Base-by-base conservation (phyloP, 2,329 filamentous ascomycete species). In the Alternaria brassicicola region DNA sequence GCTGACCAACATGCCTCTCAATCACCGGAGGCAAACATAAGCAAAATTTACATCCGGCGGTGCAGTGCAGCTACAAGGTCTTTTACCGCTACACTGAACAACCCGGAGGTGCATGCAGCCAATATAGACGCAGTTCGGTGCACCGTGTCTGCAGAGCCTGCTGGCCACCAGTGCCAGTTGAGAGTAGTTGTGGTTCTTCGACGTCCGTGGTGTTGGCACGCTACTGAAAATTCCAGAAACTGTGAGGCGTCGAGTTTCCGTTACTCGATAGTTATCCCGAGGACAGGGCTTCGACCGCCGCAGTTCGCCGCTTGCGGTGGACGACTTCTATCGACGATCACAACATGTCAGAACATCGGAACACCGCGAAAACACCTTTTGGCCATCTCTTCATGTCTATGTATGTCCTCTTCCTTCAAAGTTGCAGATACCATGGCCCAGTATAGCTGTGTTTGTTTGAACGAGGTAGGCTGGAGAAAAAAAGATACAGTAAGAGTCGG, bases 201-300 rank as follows among this genome's bases (percentile, higher is more conserved):
- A 49, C 42, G 41, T 48, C 38, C 53, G 51, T 33, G 50, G 52
- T 49, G 53, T 65, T 56, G 55, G 56, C 52, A 43, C 63, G 62
- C 66, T 62, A 65, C 61, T 55, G 47, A 52, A 26, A 31, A 43
- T 43, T 25, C 33, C 50, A 59, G 47, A 52, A 54, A 23, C 43
- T 13, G 28, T 25, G 38, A 55, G 36, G 51, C 50, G 25, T 58
- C 21, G 35, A 61, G 61, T 68, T 65, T 70, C 64, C 55, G 72
- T 76, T 76, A 76, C 74, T 76, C 72, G 74, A 76, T 76, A 59
- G 59, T 59, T 55, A 55, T 52, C 38, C 10, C 17, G 56, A 57
- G 26, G 70, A 70, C 64, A 66, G 59, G 62, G 52, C 56, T 55
- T 58, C 42, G 41, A 49, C 55, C 46, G 57, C 53, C 45, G 53